These are phyloP conservation scores for Pseudozyma pruni DNA, from an alignment of 1,284 basidiomycete species.

Conservation along the genomic window DNA sequence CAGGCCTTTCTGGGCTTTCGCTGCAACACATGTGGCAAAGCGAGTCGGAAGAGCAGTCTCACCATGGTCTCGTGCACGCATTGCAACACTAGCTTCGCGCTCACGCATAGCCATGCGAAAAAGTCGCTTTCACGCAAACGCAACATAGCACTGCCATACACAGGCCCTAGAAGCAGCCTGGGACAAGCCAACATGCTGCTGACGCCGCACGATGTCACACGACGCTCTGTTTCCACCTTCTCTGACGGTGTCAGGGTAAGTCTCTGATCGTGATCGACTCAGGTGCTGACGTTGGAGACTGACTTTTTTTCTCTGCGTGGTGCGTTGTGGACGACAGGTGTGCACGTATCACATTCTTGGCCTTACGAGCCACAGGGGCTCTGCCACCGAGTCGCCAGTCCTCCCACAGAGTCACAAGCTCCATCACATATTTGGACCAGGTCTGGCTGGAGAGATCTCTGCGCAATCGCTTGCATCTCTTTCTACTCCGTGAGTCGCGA, in stretches of 20 bases:
- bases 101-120: neutral
- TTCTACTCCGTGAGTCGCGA: conserved; percentile 19
- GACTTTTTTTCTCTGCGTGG: no score
- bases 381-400: neutral
- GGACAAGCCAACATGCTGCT: conserved; percentile 25
- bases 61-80: conserved; percentile 10
- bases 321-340: no score
- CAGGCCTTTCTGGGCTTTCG: conserved; percentile 25
- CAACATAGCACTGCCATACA: conserved; percentile 23
- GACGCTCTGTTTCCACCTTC: conserved; percentile 16
- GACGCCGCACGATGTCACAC: conserved; percentile 7
- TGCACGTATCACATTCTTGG: conserved; percentile 14
- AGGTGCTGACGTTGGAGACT: neutral
- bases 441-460: neutral
- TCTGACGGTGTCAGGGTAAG: conserved; percentile 23
- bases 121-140: neutral
- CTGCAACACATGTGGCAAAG: conserved; percentile 22
- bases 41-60: conserved; percentile 14
- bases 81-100: conserved; percentile 8
- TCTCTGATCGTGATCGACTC: neutral
- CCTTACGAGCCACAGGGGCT: neutral
- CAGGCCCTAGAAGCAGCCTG: conserved; percentile 23
- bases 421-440: conserved; percentile 15
- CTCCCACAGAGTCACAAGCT: neutral
- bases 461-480: neutral